Base-by-base conservation (phyloP, 2,329 filamentous ascomycete species). In the Claviceps fusiformis region DNA sequence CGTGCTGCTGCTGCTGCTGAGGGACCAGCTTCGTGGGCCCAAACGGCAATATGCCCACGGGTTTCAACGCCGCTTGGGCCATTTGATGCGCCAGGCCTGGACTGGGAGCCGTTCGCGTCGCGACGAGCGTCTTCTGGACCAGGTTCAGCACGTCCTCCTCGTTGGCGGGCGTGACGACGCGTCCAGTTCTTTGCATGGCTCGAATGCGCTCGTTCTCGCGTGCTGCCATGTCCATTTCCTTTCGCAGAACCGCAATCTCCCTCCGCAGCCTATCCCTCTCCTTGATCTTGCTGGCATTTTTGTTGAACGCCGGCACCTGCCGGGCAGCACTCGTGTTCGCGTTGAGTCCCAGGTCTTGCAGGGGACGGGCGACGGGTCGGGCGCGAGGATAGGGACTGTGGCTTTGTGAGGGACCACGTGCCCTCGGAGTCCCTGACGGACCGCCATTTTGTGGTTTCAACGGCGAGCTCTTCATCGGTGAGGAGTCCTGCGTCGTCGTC, bases 191-290 rank as follows among this genome's bases (percentile, higher is more conserved):
- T 51, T 74, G 68, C 61, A 69, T 67, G 8, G 66, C 49, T 35
- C 75, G 70, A 52, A 82, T 67, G 19, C 78, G 74, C 50, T 79
- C 75, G 53, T 83, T 83, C 62, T 83, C 83, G n/a, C 70, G 71
- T 52, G 74, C 74, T 8, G 80, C 75, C 5, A 81, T 62, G 9
- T 72, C 65, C n/a, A 87, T 63, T 58, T 89, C 85, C 27, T 71
- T 72, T 62, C 80, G 75, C 0, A 89, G 67, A 47, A 71, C 70
- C 43, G 73, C 70, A 3, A 87, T 68, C 61, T 88, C 78, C 5
- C 73, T 73, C 3, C 75, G 67, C 1, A 88, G 70, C 6, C 72
- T 70, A 55, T 81, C 76, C 47, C 77, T 75, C 37, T 76, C 62
- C 47, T 72, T 73, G 59, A 74, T 76, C 64, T 81, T 84, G 27